These are phyloP conservation scores for Thermothelomyces thermophilus DNA, from an alignment of 2,329 filamentous ascomycete genomes.

Conservation along the genomic window DNA sequence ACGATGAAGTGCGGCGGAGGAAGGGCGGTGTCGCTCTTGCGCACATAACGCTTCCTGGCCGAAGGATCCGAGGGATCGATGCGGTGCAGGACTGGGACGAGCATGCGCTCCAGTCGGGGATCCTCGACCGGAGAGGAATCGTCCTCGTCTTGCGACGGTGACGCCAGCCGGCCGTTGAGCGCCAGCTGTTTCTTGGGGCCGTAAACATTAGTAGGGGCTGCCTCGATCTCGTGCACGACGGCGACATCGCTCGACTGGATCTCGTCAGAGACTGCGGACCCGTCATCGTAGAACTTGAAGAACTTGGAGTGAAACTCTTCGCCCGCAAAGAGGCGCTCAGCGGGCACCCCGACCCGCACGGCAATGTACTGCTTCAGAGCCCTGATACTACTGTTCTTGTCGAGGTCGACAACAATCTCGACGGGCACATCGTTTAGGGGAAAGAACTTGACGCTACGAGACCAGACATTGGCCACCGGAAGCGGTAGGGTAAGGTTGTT, in stretches of 20 bases:
- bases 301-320: conserved; percentile 81
- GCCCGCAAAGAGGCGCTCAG: conserved; percentile 64
- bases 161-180: conserved; percentile 34
- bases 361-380: conserved; percentile 64
- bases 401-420: conserved; percentile 69
- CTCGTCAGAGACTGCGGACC: conserved; percentile 59
- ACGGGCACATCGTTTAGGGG: conserved; percentile 67
- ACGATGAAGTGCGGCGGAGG: conserved; percentile 64
- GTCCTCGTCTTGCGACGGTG: conserved; percentile 44
- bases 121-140: conserved; percentile 45
- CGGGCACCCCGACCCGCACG: conserved; percentile 57
- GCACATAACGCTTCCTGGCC: conserved; percentile 7
- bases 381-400: conserved; percentile 66
- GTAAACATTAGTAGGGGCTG: conserved; percentile 70
- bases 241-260: conserved; percentile 61
- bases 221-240: conserved; percentile 71
- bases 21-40: conserved; percentile 14
- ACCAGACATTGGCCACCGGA: conserved; percentile 79
- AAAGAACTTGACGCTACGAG: conserved; percentile 66
- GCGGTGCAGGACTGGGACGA: conserved; percentile 67
- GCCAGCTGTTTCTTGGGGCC: conserved; percentile 37
- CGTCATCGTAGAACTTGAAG: conserved; percentile 78
- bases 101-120: conserved; percentile 55
- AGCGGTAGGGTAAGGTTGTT: conserved; percentile 89
- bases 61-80: conserved; percentile 30